Percentiles rank a stretch among this genome's conserved stretches.
Conservation (phyloP, 768 basidiomycete genomes). For the Cystobasidium ongulense region DNA sequence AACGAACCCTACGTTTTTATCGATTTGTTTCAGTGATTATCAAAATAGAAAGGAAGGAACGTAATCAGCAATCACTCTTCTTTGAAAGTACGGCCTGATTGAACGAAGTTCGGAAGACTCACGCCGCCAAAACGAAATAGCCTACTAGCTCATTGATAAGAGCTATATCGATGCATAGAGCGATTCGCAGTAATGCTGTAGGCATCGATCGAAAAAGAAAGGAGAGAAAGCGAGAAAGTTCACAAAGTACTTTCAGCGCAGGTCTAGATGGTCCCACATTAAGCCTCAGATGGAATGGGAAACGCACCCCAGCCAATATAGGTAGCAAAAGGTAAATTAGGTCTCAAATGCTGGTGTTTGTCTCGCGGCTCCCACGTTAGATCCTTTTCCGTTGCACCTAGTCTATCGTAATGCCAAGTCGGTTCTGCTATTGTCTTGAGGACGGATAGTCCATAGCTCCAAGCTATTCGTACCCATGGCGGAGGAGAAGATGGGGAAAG, state of each 20-base stretch:
- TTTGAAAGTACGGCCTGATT: too few species aligned
- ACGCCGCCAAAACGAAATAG: not conserved
- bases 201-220: not conserved
- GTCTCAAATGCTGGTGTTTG: not conserved
- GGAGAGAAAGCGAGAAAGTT: not conserved
- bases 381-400: not conserved
- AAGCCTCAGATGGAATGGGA: too few species aligned
- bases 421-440: slow-evolving; percentile 4
- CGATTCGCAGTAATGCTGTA: not conserved
- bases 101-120: not conserved
- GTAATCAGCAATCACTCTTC: not conserved
- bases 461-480: too few species aligned
- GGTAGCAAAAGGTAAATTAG: not conserved
- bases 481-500: not conserved
- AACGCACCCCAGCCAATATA: slow-evolving; percentile 5
- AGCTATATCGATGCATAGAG: not conserved
- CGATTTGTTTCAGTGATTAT: too few species aligned
- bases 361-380: not conserved
- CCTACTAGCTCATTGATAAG: slow-evolving; percentile 6
- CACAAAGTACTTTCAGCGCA: too few species aligned
- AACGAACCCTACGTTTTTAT: not conserved
- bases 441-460: not conserved
- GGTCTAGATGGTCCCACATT: too few species aligned
- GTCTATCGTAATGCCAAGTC: not conserved
- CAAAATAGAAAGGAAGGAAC: not conserved